Evolutionary conservation across 352 stramenopile species (phyloP).

Genomic region (Elongisporangium anandrum): DNA sequence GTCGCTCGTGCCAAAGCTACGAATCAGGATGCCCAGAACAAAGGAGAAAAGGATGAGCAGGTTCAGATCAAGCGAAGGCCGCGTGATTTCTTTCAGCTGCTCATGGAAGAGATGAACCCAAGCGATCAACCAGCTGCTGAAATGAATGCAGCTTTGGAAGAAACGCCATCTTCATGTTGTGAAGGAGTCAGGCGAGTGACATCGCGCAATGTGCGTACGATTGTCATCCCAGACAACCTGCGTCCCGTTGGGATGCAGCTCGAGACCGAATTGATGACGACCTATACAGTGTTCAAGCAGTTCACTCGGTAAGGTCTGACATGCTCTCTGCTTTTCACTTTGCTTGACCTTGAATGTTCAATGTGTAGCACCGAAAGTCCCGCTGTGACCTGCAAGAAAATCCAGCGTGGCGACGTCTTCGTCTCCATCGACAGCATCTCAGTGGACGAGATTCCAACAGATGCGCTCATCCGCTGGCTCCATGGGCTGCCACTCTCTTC

Average conservation of each 20-base stretch:
- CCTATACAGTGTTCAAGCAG: constrained; percentile 23
- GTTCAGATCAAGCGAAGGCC: constrained; percentile 1
- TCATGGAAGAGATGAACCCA: neutral
- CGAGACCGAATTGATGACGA: constrained; percentile 31
- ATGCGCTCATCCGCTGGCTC: constrained; percentile 17
- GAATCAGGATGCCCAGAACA: neutral
- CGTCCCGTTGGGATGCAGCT: constrained; percentile 20
- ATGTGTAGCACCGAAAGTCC: constrained; percentile 7
- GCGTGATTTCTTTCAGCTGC: constrained; percentile 5
- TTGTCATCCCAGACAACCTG: constrained; percentile 20
- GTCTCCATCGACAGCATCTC: constrained; percentile 19
- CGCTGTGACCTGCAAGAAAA: constrained; percentile 5
- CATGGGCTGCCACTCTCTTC: constrained; percentile 1
- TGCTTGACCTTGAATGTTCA: neutral
- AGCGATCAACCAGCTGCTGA: neutral
- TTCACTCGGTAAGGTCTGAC: constrained; percentile 15
- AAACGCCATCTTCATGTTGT: neutral
- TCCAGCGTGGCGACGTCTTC: constrained; percentile 16
- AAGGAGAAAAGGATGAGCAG: neutral
- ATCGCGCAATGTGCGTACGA: constrained; percentile 8
- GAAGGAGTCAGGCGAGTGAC: constrained; percentile 10
- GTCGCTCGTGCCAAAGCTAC: neutral
- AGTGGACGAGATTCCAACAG: constrained; percentile 22
- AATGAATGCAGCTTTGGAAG: neutral
- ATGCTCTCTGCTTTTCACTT: neutral